A percentile compares a stretch with the other conserved stretches of the same genome.
Evolutionary conservation across 352 stramenopile genomes (phyloP).

Genomic region (Pythium volutum): DNA sequence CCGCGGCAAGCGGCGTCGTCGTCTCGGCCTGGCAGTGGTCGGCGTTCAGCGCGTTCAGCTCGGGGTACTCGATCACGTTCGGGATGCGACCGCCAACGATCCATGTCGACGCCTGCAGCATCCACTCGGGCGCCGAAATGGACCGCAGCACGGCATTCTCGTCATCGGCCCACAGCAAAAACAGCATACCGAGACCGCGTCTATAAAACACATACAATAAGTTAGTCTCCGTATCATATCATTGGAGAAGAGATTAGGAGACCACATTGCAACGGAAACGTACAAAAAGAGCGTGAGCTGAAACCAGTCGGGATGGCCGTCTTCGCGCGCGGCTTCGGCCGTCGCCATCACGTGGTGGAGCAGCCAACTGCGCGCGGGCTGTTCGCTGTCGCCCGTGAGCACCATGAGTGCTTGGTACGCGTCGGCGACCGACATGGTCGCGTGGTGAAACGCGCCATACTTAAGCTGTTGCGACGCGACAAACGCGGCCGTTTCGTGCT

Average conservation of each 20-base stretch:
- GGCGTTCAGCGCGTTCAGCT: conserved; percentile 61
- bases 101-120: conserved; percentile 62
- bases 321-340: conserved; percentile 48
- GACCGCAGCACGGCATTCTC: conserved; percentile 58
- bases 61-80: conserved; percentile 49
- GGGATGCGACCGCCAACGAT: conserved; percentile 57
- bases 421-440: conserved; percentile 49
- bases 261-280: not conserved
- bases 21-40: conserved; percentile 39
- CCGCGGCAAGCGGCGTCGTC: no score
- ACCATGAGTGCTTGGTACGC: conserved; percentile 58
- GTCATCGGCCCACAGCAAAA: conserved; percentile 74
- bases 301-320: conserved; percentile 81
- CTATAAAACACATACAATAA: conserved; percentile 18
- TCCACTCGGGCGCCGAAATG: conserved; percentile 73
- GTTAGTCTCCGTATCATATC: not conserved
- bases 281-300: conserved; percentile 73
- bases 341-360: conserved; percentile 72
- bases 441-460: conserved; percentile 52
- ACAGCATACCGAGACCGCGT: conserved; percentile 68
- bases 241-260: not conserved
- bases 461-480: conserved; percentile 39
- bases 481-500: conserved; percentile 66
- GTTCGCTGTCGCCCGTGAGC: conserved; percentile 54
- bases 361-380: conserved; percentile 43